These are phyloP conservation scores for Vitis hybrid DNA, from an alignment of 177 flowering plant genomes.

Conservation along the genomic window DNA sequence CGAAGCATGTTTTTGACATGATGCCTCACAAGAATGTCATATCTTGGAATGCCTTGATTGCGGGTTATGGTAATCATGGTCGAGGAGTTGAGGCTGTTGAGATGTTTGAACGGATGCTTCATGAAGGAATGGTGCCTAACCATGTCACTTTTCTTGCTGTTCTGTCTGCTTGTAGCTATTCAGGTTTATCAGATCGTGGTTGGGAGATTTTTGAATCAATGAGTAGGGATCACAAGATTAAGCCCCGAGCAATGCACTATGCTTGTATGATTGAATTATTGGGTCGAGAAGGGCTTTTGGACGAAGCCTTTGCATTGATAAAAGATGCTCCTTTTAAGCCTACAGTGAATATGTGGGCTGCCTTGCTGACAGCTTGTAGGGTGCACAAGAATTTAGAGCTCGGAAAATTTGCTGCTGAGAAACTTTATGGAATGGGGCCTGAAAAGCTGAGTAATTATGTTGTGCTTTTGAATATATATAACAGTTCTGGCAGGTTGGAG, in stretches of 20 bases:
- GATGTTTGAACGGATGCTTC: conserved; percentile 61
- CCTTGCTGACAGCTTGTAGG: conserved; percentile 78
- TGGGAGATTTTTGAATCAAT: conserved; percentile 80
- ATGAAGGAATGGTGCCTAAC: conserved; percentile 60
- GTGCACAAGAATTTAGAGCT: conserved; percentile 68
- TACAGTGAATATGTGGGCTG: conserved; percentile 87
- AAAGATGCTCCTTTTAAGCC: conserved; percentile 65
- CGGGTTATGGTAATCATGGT: conserved; percentile 80
- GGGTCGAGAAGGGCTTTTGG: conserved; percentile 67
- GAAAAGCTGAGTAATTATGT: conserved; percentile 71
- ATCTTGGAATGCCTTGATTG: conserved; percentile 89
- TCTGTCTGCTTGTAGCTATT: conserved; percentile 69
- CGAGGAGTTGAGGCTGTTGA: conserved; percentile 65
- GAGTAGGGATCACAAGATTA: conserved; percentile 52
- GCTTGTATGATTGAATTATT: conserved; percentile 81
- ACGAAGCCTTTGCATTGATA: conserved; percentile 74
- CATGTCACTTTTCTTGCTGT: conserved; percentile 87
- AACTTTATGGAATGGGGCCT: conserved; percentile 69
- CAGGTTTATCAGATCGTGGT: conserved; percentile 60
- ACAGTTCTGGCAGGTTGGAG: conserved; percentile 46
- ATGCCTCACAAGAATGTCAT: conserved; percentile 66
- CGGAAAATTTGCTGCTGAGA: conserved; percentile 85
- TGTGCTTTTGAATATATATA: conserved; percentile 72
- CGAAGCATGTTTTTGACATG: conserved; percentile 62
- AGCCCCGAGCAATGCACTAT: conserved; percentile 84